Evolutionary conservation across 371 early-diverging fungal genomes (phyloP), one percentile per base, ranked within the genome.

Genomic region (Parasitella parasitica): DNA sequence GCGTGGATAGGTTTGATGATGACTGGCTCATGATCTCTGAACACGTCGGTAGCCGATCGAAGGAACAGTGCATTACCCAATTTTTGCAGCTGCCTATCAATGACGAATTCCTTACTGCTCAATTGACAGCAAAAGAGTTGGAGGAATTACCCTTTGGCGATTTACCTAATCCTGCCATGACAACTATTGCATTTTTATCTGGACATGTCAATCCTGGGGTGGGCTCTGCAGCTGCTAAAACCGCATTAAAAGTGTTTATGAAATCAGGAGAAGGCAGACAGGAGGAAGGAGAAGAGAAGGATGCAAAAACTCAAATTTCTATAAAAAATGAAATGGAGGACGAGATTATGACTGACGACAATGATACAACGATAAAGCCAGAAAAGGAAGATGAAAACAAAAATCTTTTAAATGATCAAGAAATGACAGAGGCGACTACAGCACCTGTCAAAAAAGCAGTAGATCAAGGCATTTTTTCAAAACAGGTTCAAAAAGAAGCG

Each of bases 1-100:
- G 91, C 6, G 76, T 99, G 24, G 99, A 99, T 66, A 85, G 91
- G 84, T 94, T 83, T 78, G 94, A 95, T 36, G 97, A 99, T 55
- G 96, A 99, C 75, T 99, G 99, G 99, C 78, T 88, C 56, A 85
- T 88, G 63, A 91, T 99, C 28, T 86, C 97, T n/a, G 91, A 91
- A 53, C 94, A 97, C 70, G 98, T 99, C 4, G 95, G 95, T 5
- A 95, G 93, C 30, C 89, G 94, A 46, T 87, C 92, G 8, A 88
- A 92, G 50, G 97, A 97, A 57, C 94, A 98, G 70, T 99, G 99
- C 66, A 88, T 99, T 34, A 83, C 93, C 26, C 90, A 95, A 46
- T 99, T 99, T 71, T 70, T 99, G 37, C 92, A 95, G 70, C 73
- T 99, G 60, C 99, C 99, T 1, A 96, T 99, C 50, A 92, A 91